phyloP scores from a whole-genome alignment of 2,329 filamentous ascomycete species.

The Monosporascus sp. region DNA sequence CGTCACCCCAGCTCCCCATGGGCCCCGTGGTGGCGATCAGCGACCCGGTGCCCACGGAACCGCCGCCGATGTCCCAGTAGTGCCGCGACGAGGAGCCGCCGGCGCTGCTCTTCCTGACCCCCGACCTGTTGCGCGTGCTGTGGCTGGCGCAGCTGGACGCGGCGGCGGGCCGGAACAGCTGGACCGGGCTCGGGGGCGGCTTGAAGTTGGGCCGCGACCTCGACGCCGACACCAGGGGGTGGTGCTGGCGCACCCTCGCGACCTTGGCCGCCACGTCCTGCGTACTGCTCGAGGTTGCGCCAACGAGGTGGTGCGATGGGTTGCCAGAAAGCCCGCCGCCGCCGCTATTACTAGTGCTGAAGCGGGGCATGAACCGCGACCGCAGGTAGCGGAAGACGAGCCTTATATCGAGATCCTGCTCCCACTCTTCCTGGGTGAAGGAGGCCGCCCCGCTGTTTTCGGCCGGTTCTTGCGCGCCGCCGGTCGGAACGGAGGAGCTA shows the following conservation, averaged over 20 bases:
- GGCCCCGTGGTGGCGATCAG: constrained; percentile 60
- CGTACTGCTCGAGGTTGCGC: constrained; percentile 25
- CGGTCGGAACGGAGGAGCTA: constrained; percentile 2
- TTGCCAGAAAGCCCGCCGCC: constrained; percentile 33
- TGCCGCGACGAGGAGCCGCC: constrained; percentile 63
- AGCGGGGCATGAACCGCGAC: constrained; percentile 60
- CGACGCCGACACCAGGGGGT: constrained; percentile 76
- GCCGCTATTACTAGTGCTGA: constrained; percentile 30
- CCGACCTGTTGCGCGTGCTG: constrained; percentile 64
- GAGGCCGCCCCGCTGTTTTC: constrained; percentile 15
- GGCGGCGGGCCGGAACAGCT: constrained; percentile 42
- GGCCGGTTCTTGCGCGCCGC: constrained; percentile 9
- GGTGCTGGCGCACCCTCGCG: constrained; percentile 80
- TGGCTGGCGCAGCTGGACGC: constrained; percentile 77
- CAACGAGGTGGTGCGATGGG: constrained; percentile 39
- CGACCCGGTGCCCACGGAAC: constrained; percentile 70
- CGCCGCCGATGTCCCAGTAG: constrained; percentile 82
- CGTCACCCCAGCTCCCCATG: constrained; percentile 76
- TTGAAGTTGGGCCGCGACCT: constrained; percentile 52
- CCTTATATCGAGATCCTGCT: constrained; percentile 82
- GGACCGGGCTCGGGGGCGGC: constrained; percentile 40
- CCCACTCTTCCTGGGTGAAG: constrained; percentile 80
- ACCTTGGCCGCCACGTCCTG: constrained; percentile 70
- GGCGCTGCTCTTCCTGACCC: constrained; percentile 52
- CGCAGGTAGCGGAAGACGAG: constrained; percentile 87